A percentile compares a stretch with the other conserved stretches of the same genome.
Conservation (phyloP, 805 yeast species). For the Wickerhamomyces rabaulensis region DNA sequence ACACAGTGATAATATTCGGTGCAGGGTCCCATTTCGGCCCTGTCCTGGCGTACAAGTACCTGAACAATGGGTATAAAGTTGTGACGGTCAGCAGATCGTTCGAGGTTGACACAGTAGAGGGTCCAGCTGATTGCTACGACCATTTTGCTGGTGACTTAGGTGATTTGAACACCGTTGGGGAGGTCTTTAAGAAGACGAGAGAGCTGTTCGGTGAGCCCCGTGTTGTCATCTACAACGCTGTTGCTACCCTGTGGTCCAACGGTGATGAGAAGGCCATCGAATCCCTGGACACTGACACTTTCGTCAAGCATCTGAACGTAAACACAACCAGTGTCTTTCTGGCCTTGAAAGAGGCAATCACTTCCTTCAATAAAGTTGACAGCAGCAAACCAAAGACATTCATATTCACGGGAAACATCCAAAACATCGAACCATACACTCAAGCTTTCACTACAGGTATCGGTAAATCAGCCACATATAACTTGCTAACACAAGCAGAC, state of each 20-base stretch:
- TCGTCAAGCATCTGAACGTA: neutral
- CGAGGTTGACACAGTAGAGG: neutral
- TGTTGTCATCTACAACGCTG: conserved; percentile 3
- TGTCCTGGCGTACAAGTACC: neutral
- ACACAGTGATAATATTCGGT: neutral
- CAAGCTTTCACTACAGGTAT: neutral
- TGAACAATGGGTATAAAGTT: conserved; percentile 2
- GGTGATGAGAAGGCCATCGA: neutral
- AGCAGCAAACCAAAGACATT: conserved; percentile 2
- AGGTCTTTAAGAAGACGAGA: conserved; percentile 1
- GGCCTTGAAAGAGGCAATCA: neutral
- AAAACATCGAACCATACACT: conserved; percentile 1
- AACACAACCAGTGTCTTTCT: neutral
- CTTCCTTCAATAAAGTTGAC: neutral
- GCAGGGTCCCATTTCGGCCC: conserved; percentile 3
- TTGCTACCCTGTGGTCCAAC: neutral
- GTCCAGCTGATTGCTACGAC: neutral
- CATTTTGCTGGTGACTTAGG: conserved; percentile 1
- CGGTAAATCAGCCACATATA: conserved; percentile 2
- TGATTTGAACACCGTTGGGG: neutral
- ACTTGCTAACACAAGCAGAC: neutral
- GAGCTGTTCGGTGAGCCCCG: conserved; percentile 5
- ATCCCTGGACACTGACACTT: neutral
- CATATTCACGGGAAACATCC: conserved; percentile 4
- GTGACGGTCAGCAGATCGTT: conserved; percentile 4